Percentiles rank a stretch among this genome's conserved stretches.
phyloP scores from a whole-genome alignment of 176 grass and related monocot species.

The Lolium multiflorum region DNA sequence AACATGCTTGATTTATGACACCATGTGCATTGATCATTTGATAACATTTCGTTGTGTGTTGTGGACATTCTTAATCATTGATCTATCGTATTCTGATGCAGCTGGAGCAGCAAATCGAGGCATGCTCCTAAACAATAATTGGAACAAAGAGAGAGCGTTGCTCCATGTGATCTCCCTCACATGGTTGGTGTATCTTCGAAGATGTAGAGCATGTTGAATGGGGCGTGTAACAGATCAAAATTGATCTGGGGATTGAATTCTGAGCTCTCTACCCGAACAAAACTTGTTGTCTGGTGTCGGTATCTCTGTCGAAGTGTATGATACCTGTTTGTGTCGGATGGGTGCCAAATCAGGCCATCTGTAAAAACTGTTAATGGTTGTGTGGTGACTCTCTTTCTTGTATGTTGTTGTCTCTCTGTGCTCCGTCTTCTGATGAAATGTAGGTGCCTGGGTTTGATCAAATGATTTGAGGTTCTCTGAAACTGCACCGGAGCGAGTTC shows the following conservation, averaged over 20 bases:
- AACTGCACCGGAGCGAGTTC: neutral
- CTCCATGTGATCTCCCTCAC: constrained; percentile 41
- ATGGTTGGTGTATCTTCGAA: constrained; percentile 40
- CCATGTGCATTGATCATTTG: neutral
- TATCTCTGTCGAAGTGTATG: neutral
- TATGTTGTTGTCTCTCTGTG: neutral
- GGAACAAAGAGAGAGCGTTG: neutral
- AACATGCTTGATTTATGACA: neutral
- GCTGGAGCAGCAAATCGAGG: constrained; percentile 82
- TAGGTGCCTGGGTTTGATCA: neutral
- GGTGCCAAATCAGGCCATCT: neutral
- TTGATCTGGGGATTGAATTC: too few species aligned
- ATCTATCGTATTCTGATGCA: constrained; percentile 29
- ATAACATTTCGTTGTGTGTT: neutral
- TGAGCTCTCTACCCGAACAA: neutral
- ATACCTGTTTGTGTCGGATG: neutral
- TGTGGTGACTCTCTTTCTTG: neutral
- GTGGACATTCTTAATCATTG: neutral
- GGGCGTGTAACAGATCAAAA: too few species aligned
- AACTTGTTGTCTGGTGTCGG: neutral
- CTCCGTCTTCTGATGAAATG: too few species aligned
- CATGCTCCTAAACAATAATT: constrained; percentile 50
- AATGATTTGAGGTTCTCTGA: neutral
- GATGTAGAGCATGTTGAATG: constrained; percentile 41
- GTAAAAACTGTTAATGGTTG: neutral